Evolutionary conservation across 2,329 filamentous ascomycete species (phyloP), one percentile per base, ranked within the genome.

Genomic region (Cladorrhinum sp.): DNA sequence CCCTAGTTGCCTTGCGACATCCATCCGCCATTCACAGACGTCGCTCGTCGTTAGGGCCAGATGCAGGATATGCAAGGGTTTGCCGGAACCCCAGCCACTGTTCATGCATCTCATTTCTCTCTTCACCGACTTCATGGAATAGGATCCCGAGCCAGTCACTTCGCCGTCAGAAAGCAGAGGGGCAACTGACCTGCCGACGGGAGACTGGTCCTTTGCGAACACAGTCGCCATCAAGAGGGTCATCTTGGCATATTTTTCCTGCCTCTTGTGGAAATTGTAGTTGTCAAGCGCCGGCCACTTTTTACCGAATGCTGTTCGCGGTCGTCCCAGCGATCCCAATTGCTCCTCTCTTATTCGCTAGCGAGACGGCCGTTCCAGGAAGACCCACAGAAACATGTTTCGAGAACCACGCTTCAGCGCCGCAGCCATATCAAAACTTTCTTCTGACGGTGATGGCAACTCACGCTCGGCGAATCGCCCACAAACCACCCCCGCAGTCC

Each of bases 91-190:
- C 67, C 70, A 69, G 69, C 71, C 72, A 74, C 72, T 75, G 74
- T 77, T 77, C 76, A 78, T 78, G 76, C 76, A 78, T 65, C 75
- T 77, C 75, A 76, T 75, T 67, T 67, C 67, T 67, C 67, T 69
- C 67, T 73, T 78, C 76, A 78, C 77, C 77, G 76, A 78, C 77
- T 77, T 74, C 68, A 66, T 73, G 69, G 71, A 71, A 66, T 68
- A 63, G 41, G 41, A 58, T 61, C 63, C 64, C 63, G 57, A 67
- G 64, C 72, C 71, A 70, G 66, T 71, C 71, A 67, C 16, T 45
- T 45, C 66, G 69, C 65, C 49, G 29, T 45, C 50, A 55, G 48
- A 10, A 27, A 48, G 29, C 36, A 32, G 53, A 50, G 45, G 50
- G 53, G 41, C 54, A 25, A 60, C 41, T 29, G 23, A 32, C 1